phyloP scores from a whole-genome alignment of 352 stramenopile species.

The Phytophthora kernoviae region DNA sequence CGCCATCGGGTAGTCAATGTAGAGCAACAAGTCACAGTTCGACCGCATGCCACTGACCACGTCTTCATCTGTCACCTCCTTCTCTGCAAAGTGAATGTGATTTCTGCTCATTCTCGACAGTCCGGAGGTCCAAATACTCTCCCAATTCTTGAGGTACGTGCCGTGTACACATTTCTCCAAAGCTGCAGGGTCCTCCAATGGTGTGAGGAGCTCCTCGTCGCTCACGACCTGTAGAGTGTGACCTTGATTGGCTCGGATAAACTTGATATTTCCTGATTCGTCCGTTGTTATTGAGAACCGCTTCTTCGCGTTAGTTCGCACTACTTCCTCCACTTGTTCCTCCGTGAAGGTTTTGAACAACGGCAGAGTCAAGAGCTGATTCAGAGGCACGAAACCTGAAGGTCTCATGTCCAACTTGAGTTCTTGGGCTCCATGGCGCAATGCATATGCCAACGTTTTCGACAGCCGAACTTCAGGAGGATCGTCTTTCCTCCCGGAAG shows the following conservation, averaged over 20 bases:
- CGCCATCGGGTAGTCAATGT: constrained; percentile 62
- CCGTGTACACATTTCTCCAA: constrained; percentile 75
- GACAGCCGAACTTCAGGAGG: constrained; percentile 69
- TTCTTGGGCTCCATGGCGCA: constrained; percentile 76
- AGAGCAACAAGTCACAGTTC: constrained; percentile 78
- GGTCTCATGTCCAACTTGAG: constrained; percentile 71
- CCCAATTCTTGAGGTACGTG: constrained; percentile 76
- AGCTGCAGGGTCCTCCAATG: constrained; percentile 49
- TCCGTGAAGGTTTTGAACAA: constrained; percentile 61
- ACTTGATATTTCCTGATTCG: constrained; percentile 38
- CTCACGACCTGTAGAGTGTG: constrained; percentile 71
- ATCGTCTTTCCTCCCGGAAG: constrained; percentile 37
- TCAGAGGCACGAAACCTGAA: constrained; percentile 69
- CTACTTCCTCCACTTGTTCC: constrained; percentile 66
- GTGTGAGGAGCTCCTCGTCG: constrained; percentile 75
- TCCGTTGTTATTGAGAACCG: constrained; percentile 73
- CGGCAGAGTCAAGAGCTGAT: constrained; percentile 51
- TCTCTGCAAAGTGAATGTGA: constrained; percentile 85
- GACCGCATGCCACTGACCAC: constrained; percentile 82
- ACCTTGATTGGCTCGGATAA: constrained; percentile 85
- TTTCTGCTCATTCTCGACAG: constrained; percentile 85
- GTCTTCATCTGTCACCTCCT: constrained; percentile 47
- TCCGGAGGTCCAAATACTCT: constrained; percentile 58
- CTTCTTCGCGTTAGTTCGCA: constrained; percentile 76
- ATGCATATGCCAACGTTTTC: constrained; percentile 76